phyloP scores from a whole-genome alignment of 768 basidiomycete species.

The Punctularia strigosozonata region DNA sequence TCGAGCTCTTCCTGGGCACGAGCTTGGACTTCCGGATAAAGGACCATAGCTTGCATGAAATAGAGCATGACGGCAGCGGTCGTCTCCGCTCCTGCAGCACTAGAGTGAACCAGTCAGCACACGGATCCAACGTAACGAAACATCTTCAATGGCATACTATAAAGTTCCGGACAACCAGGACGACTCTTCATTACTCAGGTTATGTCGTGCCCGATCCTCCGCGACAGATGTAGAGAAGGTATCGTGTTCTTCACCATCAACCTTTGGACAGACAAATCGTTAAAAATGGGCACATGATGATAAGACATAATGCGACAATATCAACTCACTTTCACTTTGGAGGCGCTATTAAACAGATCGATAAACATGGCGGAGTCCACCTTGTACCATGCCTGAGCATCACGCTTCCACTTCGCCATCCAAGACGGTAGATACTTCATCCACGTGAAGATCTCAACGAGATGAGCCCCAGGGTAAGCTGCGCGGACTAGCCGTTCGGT shows the following conservation, averaged over 20 bases:
- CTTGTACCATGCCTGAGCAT: slow-evolving; percentile 12
- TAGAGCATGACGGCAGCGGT: too few species aligned
- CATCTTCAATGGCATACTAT: background rate
- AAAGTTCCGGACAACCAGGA: background rate
- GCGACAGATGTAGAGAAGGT: background rate
- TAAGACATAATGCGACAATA: too few species aligned
- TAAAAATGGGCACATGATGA: background rate
- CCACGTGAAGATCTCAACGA: slow-evolving; percentile 25
- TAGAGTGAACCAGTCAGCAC: too few species aligned
- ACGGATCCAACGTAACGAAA: background rate
- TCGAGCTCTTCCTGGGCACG: slow-evolving; percentile 14
- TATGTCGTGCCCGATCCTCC: background rate
- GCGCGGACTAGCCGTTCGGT: slow-evolving; percentile 19
- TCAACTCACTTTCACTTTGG: background rate
- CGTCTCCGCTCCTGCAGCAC: too few species aligned
- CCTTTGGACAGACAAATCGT: background rate
- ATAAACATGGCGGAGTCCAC: slow-evolving; percentile 16
- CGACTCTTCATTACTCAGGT: background rate
- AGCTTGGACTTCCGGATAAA: slow-evolving; percentile 12
- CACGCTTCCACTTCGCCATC: slow-evolving; percentile 19
- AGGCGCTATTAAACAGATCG: slow-evolving; percentile 4
- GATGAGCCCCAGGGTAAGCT: slow-evolving; percentile 22
- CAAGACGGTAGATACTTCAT: slow-evolving; percentile 19
- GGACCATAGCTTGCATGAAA: slow-evolving; percentile 13
- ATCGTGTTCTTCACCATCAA: background rate